A percentile compares a stretch with the other conserved stretches of the same genome.
Conservation (phyloP, 2,329 filamentous ascomycete species). For the Dactylellina haptotyla region DNA sequence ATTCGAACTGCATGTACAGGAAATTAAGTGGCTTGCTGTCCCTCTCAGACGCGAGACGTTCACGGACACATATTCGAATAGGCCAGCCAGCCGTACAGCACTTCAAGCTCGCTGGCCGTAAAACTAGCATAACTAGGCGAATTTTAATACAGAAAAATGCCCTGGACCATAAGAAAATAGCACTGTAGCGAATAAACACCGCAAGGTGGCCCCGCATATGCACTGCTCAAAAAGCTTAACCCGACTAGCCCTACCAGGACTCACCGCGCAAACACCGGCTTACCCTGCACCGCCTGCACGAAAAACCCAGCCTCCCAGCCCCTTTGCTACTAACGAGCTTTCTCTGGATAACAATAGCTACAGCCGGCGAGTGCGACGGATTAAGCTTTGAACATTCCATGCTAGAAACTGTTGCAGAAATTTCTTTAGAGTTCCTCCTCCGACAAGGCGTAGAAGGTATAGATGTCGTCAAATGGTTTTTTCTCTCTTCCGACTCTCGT, state of each 20-base stretch:
- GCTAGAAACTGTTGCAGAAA: not conserved
- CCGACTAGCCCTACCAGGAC: conserved; percentile 34
- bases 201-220: conserved; percentile 43
- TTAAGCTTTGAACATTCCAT: not conserved
- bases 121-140: conserved; percentile 9
- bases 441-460: not conserved
- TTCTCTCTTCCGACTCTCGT: not conserved
- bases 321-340: not conserved
- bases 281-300: not conserved
- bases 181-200: not conserved
- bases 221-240: conserved; percentile 23
- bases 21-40: conserved; percentile 33
- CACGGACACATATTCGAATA: no score
- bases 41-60: not conserved
- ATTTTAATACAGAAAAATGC: no score
- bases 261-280: no score
- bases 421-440: no score
- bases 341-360: conserved; percentile 20
- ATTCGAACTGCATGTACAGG: not conserved
- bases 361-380: conserved; percentile 14
- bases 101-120: not conserved
- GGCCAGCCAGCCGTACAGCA: no score
- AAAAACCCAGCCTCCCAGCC: not conserved
- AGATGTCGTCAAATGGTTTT: no score
- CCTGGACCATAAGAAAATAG: not conserved